These are phyloP conservation scores for Plectosphaerella plurivora DNA, from an alignment of 2,329 filamentous ascomycete genomes.

Conservation along the genomic window DNA sequence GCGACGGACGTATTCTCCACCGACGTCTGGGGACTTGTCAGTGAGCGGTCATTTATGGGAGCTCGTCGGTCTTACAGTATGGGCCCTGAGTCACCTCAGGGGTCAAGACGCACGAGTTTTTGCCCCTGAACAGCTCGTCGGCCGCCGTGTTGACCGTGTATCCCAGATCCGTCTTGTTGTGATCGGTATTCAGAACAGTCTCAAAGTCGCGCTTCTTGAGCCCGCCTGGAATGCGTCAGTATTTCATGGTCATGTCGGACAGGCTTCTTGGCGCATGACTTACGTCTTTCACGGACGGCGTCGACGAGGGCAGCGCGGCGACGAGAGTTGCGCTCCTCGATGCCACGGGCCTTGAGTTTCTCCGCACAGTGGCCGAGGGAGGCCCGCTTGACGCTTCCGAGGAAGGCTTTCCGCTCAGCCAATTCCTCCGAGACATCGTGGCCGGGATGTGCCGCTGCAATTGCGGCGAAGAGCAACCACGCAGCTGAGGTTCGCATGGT, in stretches of 20 bases:
- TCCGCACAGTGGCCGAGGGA: slow-evolving; percentile 41
- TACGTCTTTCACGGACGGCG: slow-evolving; percentile 34
- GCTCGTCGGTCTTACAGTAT: slow-evolving; percentile 27
- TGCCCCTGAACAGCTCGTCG: slow-evolving; percentile 26
- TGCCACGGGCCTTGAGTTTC: slow-evolving; percentile 40
- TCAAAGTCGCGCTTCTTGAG: slow-evolving; percentile 24
- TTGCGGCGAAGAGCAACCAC: not conserved
- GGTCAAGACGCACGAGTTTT: slow-evolving; percentile 37
- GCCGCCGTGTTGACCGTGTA: slow-evolving; percentile 23
- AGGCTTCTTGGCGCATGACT: not conserved
- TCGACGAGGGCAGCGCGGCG: slow-evolving; percentile 37
- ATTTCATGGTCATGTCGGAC: not conserved
- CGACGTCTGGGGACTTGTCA: slow-evolving; percentile 18
- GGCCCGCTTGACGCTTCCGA: slow-evolving; percentile 31
- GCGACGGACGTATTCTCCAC: slow-evolving; percentile 30
- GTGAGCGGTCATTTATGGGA: not conserved
- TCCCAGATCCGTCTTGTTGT: slow-evolving; percentile 25
- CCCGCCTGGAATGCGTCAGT: slow-evolving; percentile 11
- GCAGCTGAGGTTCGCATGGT: not conserved
- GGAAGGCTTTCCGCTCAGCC: slow-evolving; percentile 41
- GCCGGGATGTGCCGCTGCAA: slow-evolving; percentile 38
- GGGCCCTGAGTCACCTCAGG: slow-evolving; percentile 44
- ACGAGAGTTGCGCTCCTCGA: slow-evolving; percentile 35
- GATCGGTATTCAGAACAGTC: slow-evolving; percentile 23
- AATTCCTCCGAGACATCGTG: slow-evolving; percentile 44